A percentile compares a stretch with the other conserved stretches of the same genome.
Evolutionary conservation across 2,329 filamentous ascomycete genomes (phyloP).

Genomic region (Zymoseptoria ardabiliae): DNA sequence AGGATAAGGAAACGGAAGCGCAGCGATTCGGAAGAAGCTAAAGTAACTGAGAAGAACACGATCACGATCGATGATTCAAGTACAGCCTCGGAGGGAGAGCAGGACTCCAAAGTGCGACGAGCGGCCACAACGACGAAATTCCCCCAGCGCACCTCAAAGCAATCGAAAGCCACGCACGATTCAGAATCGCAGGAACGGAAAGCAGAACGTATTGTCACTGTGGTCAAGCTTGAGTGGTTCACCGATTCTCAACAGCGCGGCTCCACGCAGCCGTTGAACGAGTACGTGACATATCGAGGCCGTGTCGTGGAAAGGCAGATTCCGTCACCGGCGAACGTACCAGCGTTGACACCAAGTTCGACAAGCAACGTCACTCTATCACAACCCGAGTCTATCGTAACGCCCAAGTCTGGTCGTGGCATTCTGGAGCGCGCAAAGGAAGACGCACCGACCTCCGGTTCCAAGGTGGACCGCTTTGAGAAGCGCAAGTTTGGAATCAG

Average conservation of each 20-base stretch:
- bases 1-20: conserved; percentile 7
- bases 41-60: conserved; percentile 4
- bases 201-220: conserved; percentile 35
- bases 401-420: conserved; percentile 2
- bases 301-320: conserved; percentile 35
- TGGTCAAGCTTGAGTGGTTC: conserved; percentile 50
- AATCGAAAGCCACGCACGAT: neutral
- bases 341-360: neutral
- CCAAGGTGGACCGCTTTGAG: conserved; percentile 18
- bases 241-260: conserved; percentile 39
- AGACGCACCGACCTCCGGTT: conserved; percentile 18
- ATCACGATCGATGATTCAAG: conserved; percentile 25
- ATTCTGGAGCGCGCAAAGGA: conserved; percentile 49
- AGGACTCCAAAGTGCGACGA: neutral
- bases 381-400: neutral
- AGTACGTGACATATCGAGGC: conserved; percentile 48
- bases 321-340: neutral
- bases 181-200: neutral
- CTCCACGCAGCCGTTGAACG: conserved; percentile 38
- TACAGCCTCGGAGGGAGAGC: conserved; percentile 32
- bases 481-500: conserved; percentile 20
- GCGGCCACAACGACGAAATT: neutral
- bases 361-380: neutral
- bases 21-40: conserved; percentile 1
- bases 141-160: neutral